Conservation (phyloP, 176 grass and related monocot genomes). For the Echinochloa phyllopogon region DNA sequence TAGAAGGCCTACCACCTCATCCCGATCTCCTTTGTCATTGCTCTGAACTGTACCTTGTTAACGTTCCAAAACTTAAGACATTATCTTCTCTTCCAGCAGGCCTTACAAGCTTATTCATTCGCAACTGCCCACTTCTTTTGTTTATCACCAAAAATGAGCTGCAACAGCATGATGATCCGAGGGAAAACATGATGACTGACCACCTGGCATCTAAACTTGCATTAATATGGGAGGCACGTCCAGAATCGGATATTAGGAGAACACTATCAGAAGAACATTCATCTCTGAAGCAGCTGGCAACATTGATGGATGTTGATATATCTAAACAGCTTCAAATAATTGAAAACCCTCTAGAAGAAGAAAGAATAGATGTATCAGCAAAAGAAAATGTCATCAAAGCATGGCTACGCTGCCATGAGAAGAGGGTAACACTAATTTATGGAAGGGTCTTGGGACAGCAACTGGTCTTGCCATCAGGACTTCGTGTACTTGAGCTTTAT, state of each 20-base stretch:
- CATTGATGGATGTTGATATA: background rate
- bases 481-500: rapidly evolving
- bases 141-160: too few relatives aligned
- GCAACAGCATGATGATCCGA: too few relatives aligned
- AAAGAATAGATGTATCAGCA: rapidly evolving
- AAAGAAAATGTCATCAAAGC: background rate
- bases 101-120: too few relatives aligned
- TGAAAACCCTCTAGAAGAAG: background rate
- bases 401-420: conserved; percentile 3
- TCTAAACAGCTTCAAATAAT: background rate
- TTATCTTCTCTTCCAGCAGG: too few relatives aligned
- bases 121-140: too few relatives aligned
- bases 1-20: too few relatives aligned
- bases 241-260: background rate
- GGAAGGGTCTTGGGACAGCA: rapidly evolving
- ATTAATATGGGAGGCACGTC: background rate
- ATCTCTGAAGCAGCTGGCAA: background rate
- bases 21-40: too few relatives aligned
- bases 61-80: too few relatives aligned
- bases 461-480: background rate
- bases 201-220: background rate
- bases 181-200: background rate
- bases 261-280: background rate
- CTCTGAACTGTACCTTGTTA: too few relatives aligned
- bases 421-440: background rate